phyloP scores from a whole-genome alignment of 2,329 filamentous ascomycete species.

The Oidium heveae region DNA sequence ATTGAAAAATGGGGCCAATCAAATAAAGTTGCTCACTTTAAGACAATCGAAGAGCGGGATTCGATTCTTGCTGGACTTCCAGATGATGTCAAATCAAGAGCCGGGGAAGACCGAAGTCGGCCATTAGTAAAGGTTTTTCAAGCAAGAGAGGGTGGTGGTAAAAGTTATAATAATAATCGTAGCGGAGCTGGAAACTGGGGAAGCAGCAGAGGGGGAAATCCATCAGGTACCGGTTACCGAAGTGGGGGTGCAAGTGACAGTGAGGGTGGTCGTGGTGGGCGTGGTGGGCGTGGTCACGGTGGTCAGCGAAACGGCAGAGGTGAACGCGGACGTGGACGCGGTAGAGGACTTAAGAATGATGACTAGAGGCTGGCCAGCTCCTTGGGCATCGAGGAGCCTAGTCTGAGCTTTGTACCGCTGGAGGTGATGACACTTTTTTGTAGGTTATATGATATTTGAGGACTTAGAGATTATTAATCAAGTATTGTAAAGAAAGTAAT shows the following conservation, averaged over 20 bases:
- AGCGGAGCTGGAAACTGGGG: conserved; percentile 45
- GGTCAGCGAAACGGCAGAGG: conserved; percentile 27
- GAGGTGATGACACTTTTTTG: not conserved
- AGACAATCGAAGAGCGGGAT: conserved; percentile 54
- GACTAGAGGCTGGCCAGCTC: no score
- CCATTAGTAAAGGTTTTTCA: conserved; percentile 68
- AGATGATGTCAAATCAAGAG: conserved; percentile 48
- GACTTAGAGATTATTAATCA: no score
- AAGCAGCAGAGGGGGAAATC: conserved; percentile 34
- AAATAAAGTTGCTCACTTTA: conserved; percentile 73
- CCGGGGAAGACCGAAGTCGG: conserved; percentile 45
- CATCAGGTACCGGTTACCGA: conserved; percentile 47
- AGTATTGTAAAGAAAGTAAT: no score
- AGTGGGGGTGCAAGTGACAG: conserved; percentile 64
- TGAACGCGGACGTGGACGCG: conserved; percentile 28
- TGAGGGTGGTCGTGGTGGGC: conserved; percentile 37
- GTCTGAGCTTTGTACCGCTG: not conserved
- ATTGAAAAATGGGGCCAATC: conserved; percentile 55
- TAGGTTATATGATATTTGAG: no score
- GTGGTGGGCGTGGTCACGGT: conserved; percentile 30
- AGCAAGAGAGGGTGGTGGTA: conserved; percentile 40
- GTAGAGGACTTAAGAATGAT: conserved; percentile 28
- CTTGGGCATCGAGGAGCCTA: not conserved
- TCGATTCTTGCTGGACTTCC: conserved; percentile 50
- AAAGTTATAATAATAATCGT: conserved; percentile 27